Conservation (phyloP, 2,329 filamentous ascomycete genomes). For the Cytospora leucostoma region DNA sequence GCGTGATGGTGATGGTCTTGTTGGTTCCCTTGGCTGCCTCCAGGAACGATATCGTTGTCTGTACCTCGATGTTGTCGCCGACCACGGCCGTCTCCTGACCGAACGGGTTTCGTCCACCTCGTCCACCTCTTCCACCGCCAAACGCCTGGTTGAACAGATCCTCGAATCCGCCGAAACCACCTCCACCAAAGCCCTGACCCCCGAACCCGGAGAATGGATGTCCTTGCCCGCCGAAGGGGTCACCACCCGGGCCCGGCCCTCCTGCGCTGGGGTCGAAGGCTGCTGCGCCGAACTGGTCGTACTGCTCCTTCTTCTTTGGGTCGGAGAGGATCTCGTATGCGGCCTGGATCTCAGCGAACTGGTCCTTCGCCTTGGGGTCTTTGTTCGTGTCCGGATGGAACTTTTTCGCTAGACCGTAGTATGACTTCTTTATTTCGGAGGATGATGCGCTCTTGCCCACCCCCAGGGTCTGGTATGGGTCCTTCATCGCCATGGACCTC, state of each 20-base stretch:
- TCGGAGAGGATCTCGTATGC: conserved; percentile 95
- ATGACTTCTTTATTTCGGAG: conserved; percentile 94
- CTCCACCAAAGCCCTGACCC: conserved; percentile 68
- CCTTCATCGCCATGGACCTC: conserved; percentile 56
- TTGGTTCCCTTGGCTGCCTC: conserved; percentile 89
- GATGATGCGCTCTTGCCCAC: conserved; percentile 79
- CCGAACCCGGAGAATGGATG: conserved; percentile 60
- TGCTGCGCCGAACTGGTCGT: conserved; percentile 84
- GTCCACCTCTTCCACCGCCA: conserved; percentile 51
- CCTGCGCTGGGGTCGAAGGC: conserved; percentile 79
- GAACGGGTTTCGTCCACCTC: conserved; percentile 67
- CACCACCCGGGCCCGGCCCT: conserved; percentile 59
- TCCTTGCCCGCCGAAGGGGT: conserved; percentile 64
- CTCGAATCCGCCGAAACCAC: conserved; percentile 60
- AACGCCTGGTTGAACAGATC: conserved; percentile 91
- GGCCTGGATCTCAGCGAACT: conserved; percentile 87
- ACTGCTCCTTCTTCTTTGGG: conserved; percentile 88
- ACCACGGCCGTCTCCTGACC: conserved; percentile 72
- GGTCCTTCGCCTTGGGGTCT: conserved; percentile 88
- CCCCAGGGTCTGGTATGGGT: conserved; percentile 87
- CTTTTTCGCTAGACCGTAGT: conserved; percentile 96
- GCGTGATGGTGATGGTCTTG: conserved; percentile 86
- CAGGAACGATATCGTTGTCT: conserved; percentile 91
- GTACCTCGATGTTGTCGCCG: conserved; percentile 95
- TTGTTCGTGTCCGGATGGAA: conserved; percentile 99